These are phyloP conservation scores for Hortaea werneckii DNA, from an alignment of 2,329 filamentous ascomycete species.

Conservation along the genomic window DNA sequence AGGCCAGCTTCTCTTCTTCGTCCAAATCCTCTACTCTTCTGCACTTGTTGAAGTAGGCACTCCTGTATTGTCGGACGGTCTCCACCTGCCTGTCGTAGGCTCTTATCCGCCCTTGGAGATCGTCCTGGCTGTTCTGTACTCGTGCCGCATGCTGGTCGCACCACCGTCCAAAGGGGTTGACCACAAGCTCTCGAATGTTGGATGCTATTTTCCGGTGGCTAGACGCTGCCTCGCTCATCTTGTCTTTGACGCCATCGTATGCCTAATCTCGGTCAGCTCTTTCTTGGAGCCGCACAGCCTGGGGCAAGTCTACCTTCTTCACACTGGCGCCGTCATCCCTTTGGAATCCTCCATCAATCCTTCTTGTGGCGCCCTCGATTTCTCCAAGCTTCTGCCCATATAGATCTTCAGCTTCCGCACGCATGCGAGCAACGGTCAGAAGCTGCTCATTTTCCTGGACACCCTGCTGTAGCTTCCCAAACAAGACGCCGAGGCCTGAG, in stretches of 20 bases:
- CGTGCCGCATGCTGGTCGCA: slow-evolving; percentile 88
- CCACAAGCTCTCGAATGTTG: slow-evolving; percentile 90
- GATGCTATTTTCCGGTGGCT: slow-evolving; percentile 93
- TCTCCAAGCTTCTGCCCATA: slow-evolving; percentile 74
- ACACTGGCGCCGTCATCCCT: slow-evolving; percentile 93
- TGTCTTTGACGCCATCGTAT: slow-evolving; percentile 81
- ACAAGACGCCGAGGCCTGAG: slow-evolving; percentile 74
- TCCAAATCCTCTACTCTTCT: slow-evolving; percentile 90
- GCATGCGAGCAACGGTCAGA: slow-evolving; percentile 80
- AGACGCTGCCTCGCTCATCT: slow-evolving; percentile 83
- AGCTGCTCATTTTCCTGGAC: slow-evolving; percentile 92
- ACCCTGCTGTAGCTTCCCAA: slow-evolving; percentile 92
- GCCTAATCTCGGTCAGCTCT: slow-evolving; percentile 45
- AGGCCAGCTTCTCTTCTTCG: slow-evolving; percentile 96
- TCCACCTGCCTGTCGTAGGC: slow-evolving; percentile 88
- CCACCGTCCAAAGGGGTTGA: slow-evolving; percentile 90
- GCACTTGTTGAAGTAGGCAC: slow-evolving; percentile 98
- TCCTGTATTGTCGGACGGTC: slow-evolving; percentile 80
- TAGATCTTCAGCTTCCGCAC: slow-evolving; percentile 86
- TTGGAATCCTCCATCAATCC: slow-evolving; percentile 70
- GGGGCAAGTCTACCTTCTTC: slow-evolving; percentile 57
- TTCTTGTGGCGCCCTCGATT: slow-evolving; percentile 74
- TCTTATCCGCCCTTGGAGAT: slow-evolving; percentile 83
- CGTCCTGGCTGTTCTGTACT: slow-evolving; percentile 88
- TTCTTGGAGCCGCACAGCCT: no score